Base-by-base conservation (phyloP, 1,139 yeast species). In the Blastobotrys elegans region DNA sequence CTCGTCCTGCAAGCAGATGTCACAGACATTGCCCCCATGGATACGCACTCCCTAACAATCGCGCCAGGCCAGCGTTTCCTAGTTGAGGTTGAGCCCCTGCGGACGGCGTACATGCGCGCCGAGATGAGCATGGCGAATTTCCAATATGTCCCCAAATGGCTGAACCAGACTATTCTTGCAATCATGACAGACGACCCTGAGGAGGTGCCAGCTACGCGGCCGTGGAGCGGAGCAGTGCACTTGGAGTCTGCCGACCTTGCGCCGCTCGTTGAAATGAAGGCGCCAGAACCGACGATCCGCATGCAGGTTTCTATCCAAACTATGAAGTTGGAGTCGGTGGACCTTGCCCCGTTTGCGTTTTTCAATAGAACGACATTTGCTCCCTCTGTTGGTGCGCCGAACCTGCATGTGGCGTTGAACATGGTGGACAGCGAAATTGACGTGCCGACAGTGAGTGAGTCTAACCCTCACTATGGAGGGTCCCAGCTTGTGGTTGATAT, bases 1-100 rank as follows among this genome's bases (percentile, higher is more conserved):
- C 71, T 71, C 4, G 69, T 82, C 20, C 76, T 82, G 31, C 89
- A 82, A 61, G 79, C 84, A 27, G 95, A 85, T 63, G 89, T 92
- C 50, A 71, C 82, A n/a, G 72, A 69, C 46, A 80, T 82, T n/a
- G 74, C 79, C 56, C 81, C 80, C 4, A 68, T 72, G 46, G 67
- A 65, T 10, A 80, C 83, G 27, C 78, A 76, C 45, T 70, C 78
- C 59, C 54, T 85, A 35, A 78, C 80, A 52, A 65, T 85, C 31
- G 77, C 88, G 1, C 83, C 82, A 26, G 95, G 90, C 14, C 95
- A 86, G 68, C 74, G 95, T 59, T 84, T 83, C 63, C 77, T 84
- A 3, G 79, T 79, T 1, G 63, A 80, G 50, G 30, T 37, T 22
- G 67, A 66, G n/a, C 56, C 58, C 1, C 48, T 45, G 67, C 67